Base-by-base conservation (phyloP, 371 early-diverging fungal species). In the Mortierella polycephala region DNA sequence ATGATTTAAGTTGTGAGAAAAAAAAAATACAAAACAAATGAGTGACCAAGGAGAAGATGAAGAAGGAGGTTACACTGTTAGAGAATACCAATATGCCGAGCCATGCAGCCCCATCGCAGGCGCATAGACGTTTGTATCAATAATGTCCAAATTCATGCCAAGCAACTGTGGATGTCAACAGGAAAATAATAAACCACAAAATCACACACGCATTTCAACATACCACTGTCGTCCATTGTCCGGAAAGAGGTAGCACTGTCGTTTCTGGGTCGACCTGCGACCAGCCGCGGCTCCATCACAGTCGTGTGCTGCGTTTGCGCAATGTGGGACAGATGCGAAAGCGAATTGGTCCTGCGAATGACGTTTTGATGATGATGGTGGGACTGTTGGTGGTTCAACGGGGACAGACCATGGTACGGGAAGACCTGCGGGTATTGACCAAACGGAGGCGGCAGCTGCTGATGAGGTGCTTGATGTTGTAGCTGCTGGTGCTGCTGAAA, bases 291-390 rank as follows among this genome's bases (percentile, higher is more conserved):
- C 41, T 76, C 77, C 5, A 64, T 60, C 21, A 71, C 64, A 41
- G 67, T 59, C 42, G 62, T 57, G 11, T 75, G 67, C 20, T 59
- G 58, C 23, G 20, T 51, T 41, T 67, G 71, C 16, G 64, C 45
- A 47, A 57, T 37, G 5, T 70, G 76, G 3, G 70, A 58, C 52
- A 76, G 58, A 50, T 77, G 79, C 18, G 79, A 77, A 39, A 77
- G 79, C 57, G 79, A 77, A 20, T 56, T 77, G 57, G 79, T 77
- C 45, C 79, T 50, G 23, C 79, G 72, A n/a, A 77, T 77, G 14
- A 54, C 67, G 18, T 39, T 42, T 16, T 65, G 76, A 9, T 54
- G 42, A 21, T 45, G 44, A 23, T 60, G 44, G n/a, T 62, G 52
- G 30, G 30, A 30, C 23, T 61, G 52, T 20, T 44, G 41, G 11